These are phyloP conservation scores for Aspergillus chevalieri DNA, from an alignment of 2,329 filamentous ascomycete species.

Conservation along the genomic window DNA sequence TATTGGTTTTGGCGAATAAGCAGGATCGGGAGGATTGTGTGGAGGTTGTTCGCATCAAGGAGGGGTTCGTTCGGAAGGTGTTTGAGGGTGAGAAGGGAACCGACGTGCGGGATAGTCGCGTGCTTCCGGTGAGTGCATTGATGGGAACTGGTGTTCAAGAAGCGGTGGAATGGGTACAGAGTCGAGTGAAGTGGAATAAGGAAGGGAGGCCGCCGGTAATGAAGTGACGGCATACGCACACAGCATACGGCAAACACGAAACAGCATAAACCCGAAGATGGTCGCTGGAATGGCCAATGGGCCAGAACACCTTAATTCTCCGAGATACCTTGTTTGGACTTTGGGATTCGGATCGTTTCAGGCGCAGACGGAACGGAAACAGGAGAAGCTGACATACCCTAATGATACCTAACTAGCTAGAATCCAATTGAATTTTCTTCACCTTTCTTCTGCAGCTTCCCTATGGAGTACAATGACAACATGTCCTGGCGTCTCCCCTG, in stretches of 20 bases:
- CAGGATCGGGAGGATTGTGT: conserved; percentile 97
- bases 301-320: background rate
- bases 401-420: too few relatives aligned
- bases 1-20: conserved; percentile 92
- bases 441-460: too few relatives aligned
- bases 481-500: too few relatives aligned
- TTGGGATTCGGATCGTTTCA: background rate
- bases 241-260: background rate
- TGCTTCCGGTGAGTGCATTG: conserved; percentile 86
- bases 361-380: background rate
- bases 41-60: conserved; percentile 95
- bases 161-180: conserved; percentile 94
- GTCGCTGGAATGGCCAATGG: too few relatives aligned
- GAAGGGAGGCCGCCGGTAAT: conserved; percentile 87
- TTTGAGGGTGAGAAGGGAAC: conserved; percentile 89
- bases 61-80: conserved; percentile 88
- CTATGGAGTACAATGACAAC: too few relatives aligned
- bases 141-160: conserved; percentile 76
- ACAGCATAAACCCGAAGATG: background rate
- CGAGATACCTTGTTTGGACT: background rate
- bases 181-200: conserved; percentile 92
- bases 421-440: too few relatives aligned
- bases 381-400: too few relatives aligned
- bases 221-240: conserved; percentile 53
- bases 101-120: conserved; percentile 81